Base-by-base conservation (phyloP, 495 filamentous ascomycete genomes). In the Neohortaea acidophila region DNA sequence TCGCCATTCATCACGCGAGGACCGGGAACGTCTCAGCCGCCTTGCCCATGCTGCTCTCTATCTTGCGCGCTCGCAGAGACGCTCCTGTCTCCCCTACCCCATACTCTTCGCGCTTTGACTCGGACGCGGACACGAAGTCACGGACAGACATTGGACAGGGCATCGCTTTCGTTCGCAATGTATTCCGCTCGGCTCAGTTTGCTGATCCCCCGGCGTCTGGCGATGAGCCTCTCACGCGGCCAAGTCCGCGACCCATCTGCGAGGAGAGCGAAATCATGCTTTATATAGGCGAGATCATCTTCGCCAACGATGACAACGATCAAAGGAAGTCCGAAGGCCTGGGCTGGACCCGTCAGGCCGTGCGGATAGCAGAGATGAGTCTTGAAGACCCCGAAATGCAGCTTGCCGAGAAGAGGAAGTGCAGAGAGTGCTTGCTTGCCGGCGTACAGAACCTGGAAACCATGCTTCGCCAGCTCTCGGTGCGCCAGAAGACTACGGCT, bases 201-300 rank as follows among this genome's bases (percentile, higher is more conserved):
- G 84, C 85, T 0, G 53, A 69, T 0, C 67, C 77, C 0, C 74
- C 71, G 0, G 59, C 67, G 7, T 72, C 78, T 20, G 84, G 84
- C 21, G 68, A 79, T 31, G 56, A 67, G 12, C 68, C 77, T 0
- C 73, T 82, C 0, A 37, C 64, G 2, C 75, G 79, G 23, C 68
- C 69, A 21, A 39, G 67, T 0, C 59, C 61, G 19, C 74, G 79
- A 36, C 59, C 67, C 21, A 40, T 27, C 15, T 94, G 89, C 65
- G 79, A 84, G 35, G 83, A 93, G 55, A 84, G 84, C 2, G 80
- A 69, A 4, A 59, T 94, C 2, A 81, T 85, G 74, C 68, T 79
- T 14, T 84, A 93, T 58, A 84, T 97, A 40, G 91, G 87, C 38
- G 89, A 97, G 62, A 85, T 96, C 44, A 59, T 97, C 33, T 96